Conservation (phyloP, 2,329 filamentous ascomycete species). For the Fusarium torreyae region DNA sequence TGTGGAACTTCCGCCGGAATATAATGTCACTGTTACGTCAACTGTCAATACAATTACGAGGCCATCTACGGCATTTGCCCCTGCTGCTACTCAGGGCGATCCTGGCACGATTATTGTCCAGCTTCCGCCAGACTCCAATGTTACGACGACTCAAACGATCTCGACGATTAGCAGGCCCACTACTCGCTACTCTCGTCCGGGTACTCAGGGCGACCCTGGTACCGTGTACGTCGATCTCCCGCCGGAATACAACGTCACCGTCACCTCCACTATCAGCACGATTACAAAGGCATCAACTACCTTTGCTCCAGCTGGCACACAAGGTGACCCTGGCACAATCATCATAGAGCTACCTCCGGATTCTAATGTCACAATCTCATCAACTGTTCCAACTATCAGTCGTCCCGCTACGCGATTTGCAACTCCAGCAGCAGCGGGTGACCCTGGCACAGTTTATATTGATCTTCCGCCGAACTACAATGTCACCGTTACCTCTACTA, state of each 20-base stretch:
- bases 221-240: slow-evolving; percentile 23
- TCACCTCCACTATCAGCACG: slow-evolving; percentile 12
- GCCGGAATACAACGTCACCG: slow-evolving; percentile 27
- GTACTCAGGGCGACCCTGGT: slow-evolving; percentile 13
- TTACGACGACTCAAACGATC: slow-evolving; percentile 26
- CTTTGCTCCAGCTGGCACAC: slow-evolving; percentile 10
- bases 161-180: slow-evolving; percentile 16
- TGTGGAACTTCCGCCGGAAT: slow-evolving; percentile 26
- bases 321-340: slow-evolving; percentile 28
- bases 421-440: slow-evolving; percentile 9
- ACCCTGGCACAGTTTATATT: slow-evolving; percentile 22
- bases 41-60: slow-evolving; percentile 13
- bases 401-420: slow-evolving; percentile 17
- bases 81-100: slow-evolving; percentile 21
- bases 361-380: slow-evolving; percentile 13
- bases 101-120: slow-evolving; percentile 24
- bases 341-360: slow-evolving; percentile 19
- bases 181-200: slow-evolving; percentile 12
- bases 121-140: slow-evolving; percentile 21
- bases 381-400: slow-evolving; percentile 18
- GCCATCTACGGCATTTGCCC: slow-evolving; percentile 11
- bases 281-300: slow-evolving; percentile 24
- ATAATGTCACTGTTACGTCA: slow-evolving; percentile 33
- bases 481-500: slow-evolving; percentile 14
- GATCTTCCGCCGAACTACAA: slow-evolving; percentile 25